phyloP scores from a whole-genome alignment of 306 rosid species.

The Dalbergia cochinchinensis region DNA sequence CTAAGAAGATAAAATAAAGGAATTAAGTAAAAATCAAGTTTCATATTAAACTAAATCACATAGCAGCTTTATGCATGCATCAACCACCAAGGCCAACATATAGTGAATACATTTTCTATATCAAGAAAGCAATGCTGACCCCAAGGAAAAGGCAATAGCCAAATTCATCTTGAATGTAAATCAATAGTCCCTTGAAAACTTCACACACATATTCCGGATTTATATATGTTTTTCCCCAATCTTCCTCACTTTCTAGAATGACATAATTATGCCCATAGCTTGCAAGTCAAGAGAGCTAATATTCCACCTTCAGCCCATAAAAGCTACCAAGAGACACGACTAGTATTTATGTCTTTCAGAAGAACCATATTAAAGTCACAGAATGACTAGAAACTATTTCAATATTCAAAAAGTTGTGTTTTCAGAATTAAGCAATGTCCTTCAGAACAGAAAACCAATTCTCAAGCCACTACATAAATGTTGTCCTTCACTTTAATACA shows the following conservation, averaged over 20 bases:
- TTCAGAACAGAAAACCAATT: conserved; percentile 13
- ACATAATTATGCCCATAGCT: neutral
- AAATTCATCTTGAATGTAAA: conserved; percentile 37
- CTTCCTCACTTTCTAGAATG: neutral
- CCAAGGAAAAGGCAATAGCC: too few species aligned
- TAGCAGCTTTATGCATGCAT: too few species aligned
- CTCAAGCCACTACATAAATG: conserved; percentile 20
- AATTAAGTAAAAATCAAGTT: too few species aligned
- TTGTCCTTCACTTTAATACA: conserved; percentile 10
- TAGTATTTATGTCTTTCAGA: neutral
- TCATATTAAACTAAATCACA: too few species aligned
- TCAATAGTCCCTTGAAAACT: conserved; percentile 72
- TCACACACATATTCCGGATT: conserved; percentile 26
- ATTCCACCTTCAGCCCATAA: neutral
- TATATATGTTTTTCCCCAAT: too few species aligned
- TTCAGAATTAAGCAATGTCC: neutral
- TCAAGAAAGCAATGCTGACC: too few species aligned
- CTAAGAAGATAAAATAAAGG: too few species aligned
- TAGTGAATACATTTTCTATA: too few species aligned
- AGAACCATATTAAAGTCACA: neutral
- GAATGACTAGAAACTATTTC: neutral
- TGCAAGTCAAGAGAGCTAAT: neutral
- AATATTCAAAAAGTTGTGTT: neutral
- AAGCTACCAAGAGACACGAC: neutral
- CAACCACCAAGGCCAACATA: too few species aligned